These are phyloP conservation scores for Cymbidium sinense DNA, from an alignment of 106 monocot genomes.

Conservation along the genomic window DNA sequence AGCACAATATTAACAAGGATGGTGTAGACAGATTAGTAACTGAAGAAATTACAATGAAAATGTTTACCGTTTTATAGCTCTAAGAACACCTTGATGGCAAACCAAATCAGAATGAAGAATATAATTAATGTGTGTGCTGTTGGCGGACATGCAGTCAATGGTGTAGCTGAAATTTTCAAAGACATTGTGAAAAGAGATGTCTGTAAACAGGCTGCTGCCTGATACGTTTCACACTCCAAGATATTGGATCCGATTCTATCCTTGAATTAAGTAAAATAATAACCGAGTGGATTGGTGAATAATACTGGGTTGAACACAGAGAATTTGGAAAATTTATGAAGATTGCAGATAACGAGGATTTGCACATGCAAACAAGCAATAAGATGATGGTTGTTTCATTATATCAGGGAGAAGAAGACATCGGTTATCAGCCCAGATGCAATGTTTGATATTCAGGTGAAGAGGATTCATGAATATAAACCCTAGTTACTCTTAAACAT, in stretches of 20 bases:
- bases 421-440: slow-evolving; percentile 88
- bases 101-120: too few species aligned
- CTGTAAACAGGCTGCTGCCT: slow-evolving; percentile 47
- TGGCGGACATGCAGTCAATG: slow-evolving; percentile 89
- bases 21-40: too few species aligned
- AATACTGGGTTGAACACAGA: slow-evolving; percentile 94
- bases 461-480: slow-evolving; percentile 97
- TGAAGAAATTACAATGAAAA: too few species aligned
- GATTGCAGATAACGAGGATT: slow-evolving; percentile 85
- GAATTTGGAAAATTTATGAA: slow-evolving; percentile 66
- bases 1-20: too few species aligned
- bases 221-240: slow-evolving; percentile 94
- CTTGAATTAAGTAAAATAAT: slow-evolving; percentile 71
- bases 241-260: slow-evolving; percentile 87
- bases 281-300: slow-evolving; percentile 80
- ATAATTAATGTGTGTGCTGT: slow-evolving; percentile 88
- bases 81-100: too few species aligned
- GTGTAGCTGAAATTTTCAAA: slow-evolving; percentile 93
- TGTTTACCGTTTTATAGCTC: too few species aligned
- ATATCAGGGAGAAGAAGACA: slow-evolving; percentile 79
- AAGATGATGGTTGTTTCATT: slow-evolving; percentile 78
- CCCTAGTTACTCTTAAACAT: slow-evolving; percentile 85
- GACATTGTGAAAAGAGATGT: slow-evolving; percentile 94
- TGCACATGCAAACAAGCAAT: slow-evolving; percentile 68
- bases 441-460: slow-evolving; percentile 97